Conservation (phyloP, 148 eudicot species). For the Diospyros lotus region DNA sequence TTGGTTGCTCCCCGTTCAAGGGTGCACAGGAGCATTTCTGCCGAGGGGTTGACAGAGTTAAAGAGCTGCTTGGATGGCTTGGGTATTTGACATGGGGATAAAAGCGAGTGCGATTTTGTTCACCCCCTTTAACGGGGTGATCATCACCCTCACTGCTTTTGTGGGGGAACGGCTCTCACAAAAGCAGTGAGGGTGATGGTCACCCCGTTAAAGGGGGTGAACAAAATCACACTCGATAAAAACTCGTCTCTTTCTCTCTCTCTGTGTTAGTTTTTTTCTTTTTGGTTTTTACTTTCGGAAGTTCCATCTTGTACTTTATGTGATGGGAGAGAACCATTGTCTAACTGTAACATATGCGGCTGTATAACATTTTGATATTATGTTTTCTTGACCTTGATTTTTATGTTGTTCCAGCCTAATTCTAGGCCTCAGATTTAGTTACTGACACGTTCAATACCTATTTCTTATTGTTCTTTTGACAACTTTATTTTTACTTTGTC, state of each 20-base stretch:
- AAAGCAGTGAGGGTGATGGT: too few relatives aligned
- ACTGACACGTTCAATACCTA: too few relatives aligned
- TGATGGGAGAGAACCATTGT: constrained; percentile 32
- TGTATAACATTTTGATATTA: background rate
- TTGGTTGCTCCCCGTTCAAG: constrained; percentile 53
- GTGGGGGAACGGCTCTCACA: too few relatives aligned
- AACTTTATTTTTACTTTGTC: too few relatives aligned
- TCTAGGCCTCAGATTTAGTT: too few relatives aligned
- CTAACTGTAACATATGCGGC: constrained; percentile 55
- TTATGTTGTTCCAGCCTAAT: background rate
- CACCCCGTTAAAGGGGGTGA: too few relatives aligned
- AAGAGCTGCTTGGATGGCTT: constrained; percentile 74
- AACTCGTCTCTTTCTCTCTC: too few relatives aligned
- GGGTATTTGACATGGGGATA: constrained; percentile 33
- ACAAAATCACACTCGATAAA: too few relatives aligned
- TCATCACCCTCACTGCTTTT: too few relatives aligned
- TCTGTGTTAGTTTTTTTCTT: too few relatives aligned
- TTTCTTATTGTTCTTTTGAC: too few relatives aligned
- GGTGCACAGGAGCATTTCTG: constrained; percentile 83
- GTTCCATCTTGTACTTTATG: constrained; percentile 3
- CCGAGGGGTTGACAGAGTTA: constrained; percentile 81
- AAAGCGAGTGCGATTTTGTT: constrained; percentile 16
- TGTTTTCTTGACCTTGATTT: background rate
- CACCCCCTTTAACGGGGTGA: background rate
- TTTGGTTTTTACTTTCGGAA: background rate